These are phyloP conservation scores for Dittrichia graveolens DNA, from an alignment of 129 eudicot genomes.

Conservation along the genomic window DNA sequence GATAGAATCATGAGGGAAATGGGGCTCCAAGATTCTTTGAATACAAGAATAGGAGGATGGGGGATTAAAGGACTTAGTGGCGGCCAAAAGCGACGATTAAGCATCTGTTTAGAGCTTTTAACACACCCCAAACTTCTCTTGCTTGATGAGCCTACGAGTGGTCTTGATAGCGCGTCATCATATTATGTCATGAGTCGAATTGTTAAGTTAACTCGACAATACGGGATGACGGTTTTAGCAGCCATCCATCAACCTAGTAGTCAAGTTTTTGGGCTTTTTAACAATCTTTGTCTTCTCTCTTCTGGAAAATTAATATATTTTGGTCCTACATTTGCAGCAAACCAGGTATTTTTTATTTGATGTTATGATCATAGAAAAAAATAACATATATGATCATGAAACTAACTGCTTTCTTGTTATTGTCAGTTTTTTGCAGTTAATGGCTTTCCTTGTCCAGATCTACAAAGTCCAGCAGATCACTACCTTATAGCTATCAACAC, in stretches of 20 bases:
- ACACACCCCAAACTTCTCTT: conserved; percentile 65
- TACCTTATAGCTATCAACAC: conserved; percentile 64
- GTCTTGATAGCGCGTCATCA: conserved; percentile 81
- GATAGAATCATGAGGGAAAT: conserved; percentile 72
- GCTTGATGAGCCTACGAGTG: conserved; percentile 88
- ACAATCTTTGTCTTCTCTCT: conserved; percentile 60
- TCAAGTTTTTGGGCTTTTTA: conserved; percentile 56
- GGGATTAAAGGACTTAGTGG: conserved; percentile 70
- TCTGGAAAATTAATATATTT: conserved; percentile 54
- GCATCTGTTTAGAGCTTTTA: conserved; percentile 68
- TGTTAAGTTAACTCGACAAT: conserved; percentile 48
- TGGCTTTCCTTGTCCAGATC: conserved; percentile 61
- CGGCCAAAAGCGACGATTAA: conserved; percentile 69
- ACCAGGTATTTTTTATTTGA: conserved; percentile 47
- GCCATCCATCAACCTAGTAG: conserved; percentile 74
- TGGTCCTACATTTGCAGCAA: conserved; percentile 55
- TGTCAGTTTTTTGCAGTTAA: conserved; percentile 57
- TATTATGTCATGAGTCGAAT: conserved; percentile 67
- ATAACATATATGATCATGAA: neutral
- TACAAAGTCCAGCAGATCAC: conserved; percentile 65
- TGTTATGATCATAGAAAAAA: neutral
- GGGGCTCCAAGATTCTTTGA: conserved; percentile 69
- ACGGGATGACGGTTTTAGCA: conserved; percentile 60
- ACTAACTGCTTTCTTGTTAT: conserved; percentile 2
- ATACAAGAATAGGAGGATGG: conserved; percentile 80